Evolutionary conservation across 2,329 filamentous ascomycete species (phyloP).

Genomic region (Shiraia sp.): DNA sequence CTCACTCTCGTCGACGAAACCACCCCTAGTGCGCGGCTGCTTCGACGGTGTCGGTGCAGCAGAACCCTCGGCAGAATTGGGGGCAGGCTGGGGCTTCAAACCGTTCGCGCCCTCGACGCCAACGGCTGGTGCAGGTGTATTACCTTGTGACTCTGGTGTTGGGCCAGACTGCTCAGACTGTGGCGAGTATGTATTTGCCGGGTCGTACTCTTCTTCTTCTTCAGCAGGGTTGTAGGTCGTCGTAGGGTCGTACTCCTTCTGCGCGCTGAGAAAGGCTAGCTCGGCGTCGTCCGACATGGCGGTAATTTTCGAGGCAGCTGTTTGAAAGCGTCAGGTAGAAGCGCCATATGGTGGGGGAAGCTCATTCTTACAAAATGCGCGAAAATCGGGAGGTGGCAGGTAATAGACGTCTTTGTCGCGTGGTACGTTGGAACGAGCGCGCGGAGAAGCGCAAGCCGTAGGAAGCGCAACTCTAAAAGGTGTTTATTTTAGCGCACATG

Average conservation of each 20-base stretch:
- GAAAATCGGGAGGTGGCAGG: constrained; percentile 12
- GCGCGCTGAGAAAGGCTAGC: constrained; percentile 56
- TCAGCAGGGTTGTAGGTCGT: constrained; percentile 49
- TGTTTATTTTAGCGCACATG: background rate
- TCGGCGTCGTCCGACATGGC: constrained; percentile 59
- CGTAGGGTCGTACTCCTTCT: constrained; percentile 49
- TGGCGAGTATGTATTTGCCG: constrained; percentile 29
- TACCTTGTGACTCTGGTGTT: constrained; percentile 33
- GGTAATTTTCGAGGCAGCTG: constrained; percentile 8
- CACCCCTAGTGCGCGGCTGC: constrained; percentile 60
- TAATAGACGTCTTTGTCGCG: constrained; percentile 31
- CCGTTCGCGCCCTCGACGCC: constrained; percentile 24
- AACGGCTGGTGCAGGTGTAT: constrained; percentile 26
- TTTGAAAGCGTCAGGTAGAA: constrained; percentile 14
- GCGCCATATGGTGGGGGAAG: constrained; percentile 8
- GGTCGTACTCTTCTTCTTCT: constrained; percentile 49
- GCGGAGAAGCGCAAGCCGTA: constrained; percentile 8
- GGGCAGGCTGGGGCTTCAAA: constrained; percentile 26
- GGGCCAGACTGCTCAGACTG: constrained; percentile 31
- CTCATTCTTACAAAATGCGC: constrained; percentile 14
- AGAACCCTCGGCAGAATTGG: constrained; percentile 24
- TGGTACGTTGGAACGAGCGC: constrained; percentile 15
- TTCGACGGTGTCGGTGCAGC: constrained; percentile 38
- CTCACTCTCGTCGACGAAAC: constrained; percentile 67
- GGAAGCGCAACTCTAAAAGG: constrained; percentile 3